These are phyloP conservation scores for Oxytropis ochrocephala DNA, from an alignment of 306 rosid species.

Conservation along the genomic window DNA sequence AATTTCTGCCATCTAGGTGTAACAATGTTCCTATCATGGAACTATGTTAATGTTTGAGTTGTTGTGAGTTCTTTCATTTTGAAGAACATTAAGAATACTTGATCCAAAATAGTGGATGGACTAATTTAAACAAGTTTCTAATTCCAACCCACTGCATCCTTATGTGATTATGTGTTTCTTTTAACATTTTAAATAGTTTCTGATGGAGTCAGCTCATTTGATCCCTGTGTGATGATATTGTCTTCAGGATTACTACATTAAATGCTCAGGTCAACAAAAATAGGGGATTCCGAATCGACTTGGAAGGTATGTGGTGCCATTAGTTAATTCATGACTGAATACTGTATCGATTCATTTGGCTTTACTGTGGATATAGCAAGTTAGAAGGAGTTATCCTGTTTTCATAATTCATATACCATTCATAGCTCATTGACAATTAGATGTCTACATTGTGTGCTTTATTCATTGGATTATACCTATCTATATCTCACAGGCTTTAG, in stretches of 20 bases:
- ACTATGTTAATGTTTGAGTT: no score
- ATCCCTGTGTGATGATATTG: conserved; percentile 7
- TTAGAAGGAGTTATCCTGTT: neutral
- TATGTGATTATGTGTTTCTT: neutral
- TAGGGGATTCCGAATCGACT: conserved; percentile 81
- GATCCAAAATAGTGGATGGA: no score
- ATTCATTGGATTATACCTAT: neutral
- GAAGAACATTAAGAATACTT: no score
- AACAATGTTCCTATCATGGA: no score
- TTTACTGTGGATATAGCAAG: neutral
- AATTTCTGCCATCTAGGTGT: no score
- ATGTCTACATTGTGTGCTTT: conserved; percentile 5
- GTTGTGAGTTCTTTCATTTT: no score
- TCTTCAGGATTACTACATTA: conserved; percentile 72
- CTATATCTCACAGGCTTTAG: neutral
- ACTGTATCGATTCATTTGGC: neutral
- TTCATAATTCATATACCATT: neutral
- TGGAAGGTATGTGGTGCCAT: conserved; percentile 67
- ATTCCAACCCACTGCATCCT: no score
- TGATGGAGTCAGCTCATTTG: neutral
- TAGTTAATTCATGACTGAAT: neutral
- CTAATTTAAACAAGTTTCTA: no score
- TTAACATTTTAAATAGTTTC: neutral
- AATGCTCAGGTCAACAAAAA: conserved; percentile 80
- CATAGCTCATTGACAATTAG: neutral